Base-by-base conservation (phyloP, 2,329 filamentous ascomycete genomes). In the Pseudohalonectria lignicola region DNA sequence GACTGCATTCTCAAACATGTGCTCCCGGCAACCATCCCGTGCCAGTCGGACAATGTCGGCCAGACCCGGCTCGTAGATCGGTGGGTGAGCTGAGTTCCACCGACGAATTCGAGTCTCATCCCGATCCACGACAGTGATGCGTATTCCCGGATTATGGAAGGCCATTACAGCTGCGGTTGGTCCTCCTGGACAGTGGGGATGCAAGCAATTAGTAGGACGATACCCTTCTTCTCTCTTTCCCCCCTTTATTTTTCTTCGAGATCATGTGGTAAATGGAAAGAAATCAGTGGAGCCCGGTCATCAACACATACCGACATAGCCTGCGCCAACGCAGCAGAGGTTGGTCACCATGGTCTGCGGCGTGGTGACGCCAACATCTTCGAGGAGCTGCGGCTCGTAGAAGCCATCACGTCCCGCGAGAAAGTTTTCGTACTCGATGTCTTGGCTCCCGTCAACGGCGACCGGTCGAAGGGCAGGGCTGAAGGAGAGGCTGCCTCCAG, bases 121-220 rank as follows among this genome's bases (percentile, higher is more conserved):
- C 43, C 74, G 66, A 53, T 88, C 84, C 26, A 87, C 77, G n/a
- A 88, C 82, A 16, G 76, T 83, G 30, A 88, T 79, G 34, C 66
- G 67, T 47, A 86, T 70, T 39, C 77, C 59, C 2, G 82, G 82
- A 54, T 86, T 86, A 47, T 85, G 73, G 50, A 76, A 72, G 17
- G 84, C 84, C 40, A 87, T 74, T 23, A 88, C 73, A 11, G 84
- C 79, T 17, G 79, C 79, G 28, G 82, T 87, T 34, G 84, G 82
- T 29, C 82, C 82, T 49, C 82, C 82, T 79, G 43, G n/a, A n/a
- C n/a, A n/a, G n/a, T n/a, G n/a, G n/a, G n/a, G n/a, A n/a, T n/a
- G n/a, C n/a, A n/a, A n/a, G n/a, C n/a, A n/a, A n/a, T n/a, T n/a
- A n/a, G n/a, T n/a, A n/a, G n/a, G n/a, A n/a, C n/a, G n/a, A n/a